Base-by-base conservation (phyloP, 768 basidiomycete genomes). In the Calvatia gigantea region DNA sequence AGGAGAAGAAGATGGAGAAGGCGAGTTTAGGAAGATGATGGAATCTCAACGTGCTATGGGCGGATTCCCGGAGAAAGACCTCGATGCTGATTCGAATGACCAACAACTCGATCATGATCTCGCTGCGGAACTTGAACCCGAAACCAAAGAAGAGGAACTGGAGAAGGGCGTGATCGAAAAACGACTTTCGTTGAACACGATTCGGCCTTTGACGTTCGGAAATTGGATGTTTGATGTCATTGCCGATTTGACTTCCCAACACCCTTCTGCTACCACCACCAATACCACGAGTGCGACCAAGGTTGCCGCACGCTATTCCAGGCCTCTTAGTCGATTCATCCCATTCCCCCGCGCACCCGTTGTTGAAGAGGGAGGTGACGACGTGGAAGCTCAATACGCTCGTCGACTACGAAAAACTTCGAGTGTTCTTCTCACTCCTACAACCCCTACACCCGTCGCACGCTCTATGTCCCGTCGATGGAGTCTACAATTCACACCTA, bases 201-300 rank as follows among this genome's bases (percentile, higher is more conserved):
- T 82, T 28, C 80, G 85, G 5, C 84, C 83, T 1, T 64, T 84
- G 39, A 83, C 86, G 0, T 71, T 87, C 21, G 84, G 85, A n/a
- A 83, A 82, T 60, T 92, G 91, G 91, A 91, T 91, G 90, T 81
- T 90, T 55, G 89, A 93, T 33, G 89, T 79, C 54, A 77, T 92
- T 32, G 77, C 82, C 0, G 88, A 89, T 44, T 70, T 91, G 17
- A 84, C 85, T 0, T 62, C 69, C 3, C 56, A 59, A n/a, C 50
- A 56, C 49, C 27, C 63, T 12, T 28, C 59, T 23, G 33, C 37
- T 42, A 23, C 45, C 32, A 49, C 53, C 23, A 58, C 63, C 4
- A 51, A 17, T 21, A 56, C 8, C 64, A 71, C 45, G 14, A 35
- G 39, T 17, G n/a, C n/a, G n/a, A n/a, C n/a, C n/a, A n/a, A n/a